Percentiles rank a stretch among this genome's conserved stretches.
Conservation (phyloP, 352 stramenopile species). For the Globisporangium lucens region DNA sequence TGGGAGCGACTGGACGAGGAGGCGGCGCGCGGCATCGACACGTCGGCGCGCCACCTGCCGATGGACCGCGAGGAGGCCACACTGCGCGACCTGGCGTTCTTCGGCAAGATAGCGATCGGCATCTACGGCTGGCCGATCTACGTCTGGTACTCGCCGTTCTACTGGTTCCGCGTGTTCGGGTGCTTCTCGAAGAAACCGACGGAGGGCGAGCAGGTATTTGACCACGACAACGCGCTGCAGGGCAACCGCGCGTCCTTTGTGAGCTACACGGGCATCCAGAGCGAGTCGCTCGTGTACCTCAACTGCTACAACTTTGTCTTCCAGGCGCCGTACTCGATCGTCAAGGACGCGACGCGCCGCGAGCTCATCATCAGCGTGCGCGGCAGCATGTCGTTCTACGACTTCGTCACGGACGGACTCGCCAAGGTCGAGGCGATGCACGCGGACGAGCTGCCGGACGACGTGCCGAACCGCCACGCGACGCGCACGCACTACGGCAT, state of each 20-base stretch:
- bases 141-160: constrained; percentile 69
- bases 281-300: constrained; percentile 66
- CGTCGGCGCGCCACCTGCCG: constrained; percentile 32
- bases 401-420: constrained; percentile 74
- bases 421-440: constrained; percentile 65
- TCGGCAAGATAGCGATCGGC: constrained; percentile 61
- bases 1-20: constrained; percentile 24
- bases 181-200: constrained; percentile 48
- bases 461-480: constrained; percentile 42
- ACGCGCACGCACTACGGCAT: constrained; percentile 72
- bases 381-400: constrained; percentile 75
- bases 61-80: constrained; percentile 37
- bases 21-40: constrained; percentile 20
- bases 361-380: constrained; percentile 77
- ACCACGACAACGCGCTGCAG: constrained; percentile 57
- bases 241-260: constrained; percentile 70
- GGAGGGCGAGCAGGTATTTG: constrained; percentile 38
- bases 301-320: constrained; percentile 82
- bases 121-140: constrained; percentile 84
- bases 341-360: constrained; percentile 54
- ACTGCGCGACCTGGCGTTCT: constrained; percentile 56
- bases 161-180: constrained; percentile 64
- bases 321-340: constrained; percentile 69
- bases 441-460: constrained; percentile 43
- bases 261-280: constrained; percentile 61